A percentile compares a stretch with the other conserved stretches of the same genome.
phyloP scores from a whole-genome alignment of 805 yeast genomes.

The Yamadazyma ubonensis region DNA sequence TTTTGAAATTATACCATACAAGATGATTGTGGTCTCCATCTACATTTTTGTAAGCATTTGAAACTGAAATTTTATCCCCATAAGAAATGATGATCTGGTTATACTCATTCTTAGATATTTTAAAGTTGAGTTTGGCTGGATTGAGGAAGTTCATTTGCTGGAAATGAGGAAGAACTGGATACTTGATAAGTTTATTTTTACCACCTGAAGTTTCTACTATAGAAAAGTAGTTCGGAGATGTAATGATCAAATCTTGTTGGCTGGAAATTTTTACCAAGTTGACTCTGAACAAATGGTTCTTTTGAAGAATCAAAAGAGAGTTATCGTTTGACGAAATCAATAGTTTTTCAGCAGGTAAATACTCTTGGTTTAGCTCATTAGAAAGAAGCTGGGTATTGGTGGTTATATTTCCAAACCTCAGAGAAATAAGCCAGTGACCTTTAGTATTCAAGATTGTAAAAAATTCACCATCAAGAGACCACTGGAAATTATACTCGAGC shows the following conservation, averaged over 20 bases:
- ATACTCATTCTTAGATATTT: constrained; percentile 20
- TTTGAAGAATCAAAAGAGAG: constrained; percentile 15
- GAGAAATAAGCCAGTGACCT: constrained; percentile 31
- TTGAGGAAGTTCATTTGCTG: constrained; percentile 19
- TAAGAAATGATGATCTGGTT: constrained; percentile 30
- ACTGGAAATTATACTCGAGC: constrained; percentile 12
- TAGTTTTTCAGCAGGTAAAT: neutral
- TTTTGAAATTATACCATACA: constrained; percentile 40
- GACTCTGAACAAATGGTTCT: constrained; percentile 22
- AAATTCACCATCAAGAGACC: constrained; percentile 41
- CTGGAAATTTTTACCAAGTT: constrained; percentile 19
- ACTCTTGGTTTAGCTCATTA: constrained; percentile 18
- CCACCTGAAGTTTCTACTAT: constrained; percentile 16
- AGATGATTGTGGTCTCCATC: constrained; percentile 29
- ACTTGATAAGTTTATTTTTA: constrained; percentile 20
- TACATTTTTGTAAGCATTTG: constrained; percentile 27
- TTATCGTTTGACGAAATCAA: constrained; percentile 6
- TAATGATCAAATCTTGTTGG: constrained; percentile 19
- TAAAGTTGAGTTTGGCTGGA: constrained; percentile 17
- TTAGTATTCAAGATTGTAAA: constrained; percentile 22
- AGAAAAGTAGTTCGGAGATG: constrained; percentile 27
- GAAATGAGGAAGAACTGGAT: constrained; percentile 32
- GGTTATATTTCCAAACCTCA: constrained; percentile 33
- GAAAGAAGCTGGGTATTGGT: constrained; percentile 26
- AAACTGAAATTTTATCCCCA: constrained; percentile 27